These are phyloP conservation scores for Telfairia occidentalis DNA, from an alignment of 331 rosid genomes.

Conservation along the genomic window DNA sequence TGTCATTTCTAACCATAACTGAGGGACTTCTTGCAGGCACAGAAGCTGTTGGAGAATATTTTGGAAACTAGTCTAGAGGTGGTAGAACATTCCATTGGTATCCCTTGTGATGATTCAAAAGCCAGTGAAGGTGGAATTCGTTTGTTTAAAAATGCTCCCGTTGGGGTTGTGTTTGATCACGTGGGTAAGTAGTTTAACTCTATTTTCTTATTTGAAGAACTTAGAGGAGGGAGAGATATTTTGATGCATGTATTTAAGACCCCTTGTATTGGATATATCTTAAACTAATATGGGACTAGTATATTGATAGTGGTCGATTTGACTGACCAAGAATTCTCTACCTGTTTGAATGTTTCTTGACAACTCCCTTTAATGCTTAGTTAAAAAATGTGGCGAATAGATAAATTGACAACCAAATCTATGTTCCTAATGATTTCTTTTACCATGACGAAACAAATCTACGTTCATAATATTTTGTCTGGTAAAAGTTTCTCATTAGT, in stretches of 20 bases:
- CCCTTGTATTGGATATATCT: background rate
- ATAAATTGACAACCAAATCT: background rate
- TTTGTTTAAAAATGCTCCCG: conserved; percentile 66
- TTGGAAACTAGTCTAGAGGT: conserved; percentile 55
- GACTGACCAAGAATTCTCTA: background rate
- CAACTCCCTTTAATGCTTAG: background rate
- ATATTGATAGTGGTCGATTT: background rate
- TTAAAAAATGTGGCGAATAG: background rate
- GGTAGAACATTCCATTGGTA: conserved; percentile 31
- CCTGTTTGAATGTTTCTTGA: background rate
- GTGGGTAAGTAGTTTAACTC: conserved; percentile 30
- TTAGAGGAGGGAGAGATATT: background rate
- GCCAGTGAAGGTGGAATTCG: conserved; percentile 46
- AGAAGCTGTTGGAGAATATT: conserved; percentile 56
- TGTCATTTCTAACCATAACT: background rate
- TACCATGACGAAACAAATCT: background rate
- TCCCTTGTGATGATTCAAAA: conserved; percentile 29
- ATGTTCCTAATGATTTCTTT: background rate
- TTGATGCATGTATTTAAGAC: background rate
- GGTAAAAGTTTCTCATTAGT: background rate
- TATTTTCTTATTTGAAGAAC: conserved; percentile 4
- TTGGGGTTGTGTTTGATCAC: conserved; percentile 63
- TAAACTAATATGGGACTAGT: background rate
- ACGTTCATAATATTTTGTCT: background rate
- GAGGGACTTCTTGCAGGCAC: conserved; percentile 40